A percentile compares a stretch with the other conserved stretches of the same genome.
Evolutionary conservation across 805 yeast species (phyloP).

Genomic region (Candida railenensis): DNA sequence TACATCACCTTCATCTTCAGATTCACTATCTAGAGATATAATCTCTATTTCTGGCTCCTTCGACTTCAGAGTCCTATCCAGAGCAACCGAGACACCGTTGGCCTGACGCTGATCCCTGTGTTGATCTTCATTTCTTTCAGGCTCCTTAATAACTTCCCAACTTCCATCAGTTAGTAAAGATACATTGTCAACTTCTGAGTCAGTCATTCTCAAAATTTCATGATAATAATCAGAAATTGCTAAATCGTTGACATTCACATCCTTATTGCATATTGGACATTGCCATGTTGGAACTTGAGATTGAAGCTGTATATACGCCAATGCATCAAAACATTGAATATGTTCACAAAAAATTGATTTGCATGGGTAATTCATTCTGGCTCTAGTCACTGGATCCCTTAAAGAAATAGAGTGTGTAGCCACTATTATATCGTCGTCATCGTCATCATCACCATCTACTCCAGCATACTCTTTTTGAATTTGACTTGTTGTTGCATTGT

Average conservation of each 20-base stretch:
- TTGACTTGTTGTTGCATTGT: slow-evolving; percentile 47
- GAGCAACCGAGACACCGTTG: too few species aligned
- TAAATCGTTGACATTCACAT: slow-evolving; percentile 53
- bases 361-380: slow-evolving; percentile 69
- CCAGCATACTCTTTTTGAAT: slow-evolving; percentile 32
- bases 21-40: slow-evolving; percentile 52
- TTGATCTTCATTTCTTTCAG: slow-evolving; percentile 11
- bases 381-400: slow-evolving; percentile 76
- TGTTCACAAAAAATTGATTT: slow-evolving; percentile 74
- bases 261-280: slow-evolving; percentile 77
- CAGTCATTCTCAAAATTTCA: slow-evolving; percentile 57
- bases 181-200: slow-evolving; percentile 60
- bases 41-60: slow-evolving; percentile 32
- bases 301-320: slow-evolving; percentile 71
- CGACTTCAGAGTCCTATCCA: neutral
- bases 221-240: slow-evolving; percentile 72
- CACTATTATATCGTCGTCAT: slow-evolving; percentile 71
- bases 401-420: slow-evolving; percentile 65
- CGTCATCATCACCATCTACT: slow-evolving; percentile 34
- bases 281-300: slow-evolving; percentile 79
- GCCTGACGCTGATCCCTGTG: neutral
- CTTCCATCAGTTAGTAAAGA: slow-evolving; percentile 69
- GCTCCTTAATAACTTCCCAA: slow-evolving; percentile 50
- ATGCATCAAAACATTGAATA: slow-evolving; percentile 84
- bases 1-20: slow-evolving; percentile 37